Evolutionary conservation across 345 rosid species (phyloP).

Genomic region (Euphorbia tirucalli): DNA sequence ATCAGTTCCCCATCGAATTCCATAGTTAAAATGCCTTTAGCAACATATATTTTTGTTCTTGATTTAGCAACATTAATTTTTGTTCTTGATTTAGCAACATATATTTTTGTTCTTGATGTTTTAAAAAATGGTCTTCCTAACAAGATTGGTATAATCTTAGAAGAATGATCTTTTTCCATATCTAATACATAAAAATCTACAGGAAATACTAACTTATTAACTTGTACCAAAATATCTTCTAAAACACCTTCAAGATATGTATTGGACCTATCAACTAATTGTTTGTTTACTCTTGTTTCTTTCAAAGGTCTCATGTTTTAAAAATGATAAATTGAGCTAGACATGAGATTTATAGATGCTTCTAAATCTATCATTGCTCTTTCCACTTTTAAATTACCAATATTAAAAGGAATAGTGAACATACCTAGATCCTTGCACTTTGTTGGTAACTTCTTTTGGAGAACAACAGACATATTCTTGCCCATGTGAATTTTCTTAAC

Average conservation of each 20-base stretch:
- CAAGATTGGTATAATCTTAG: not conserved
- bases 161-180: not conserved
- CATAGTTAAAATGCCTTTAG: not conserved
- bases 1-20: not conserved
- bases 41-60: not conserved
- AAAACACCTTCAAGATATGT: no score
- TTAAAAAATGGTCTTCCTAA: not conserved
- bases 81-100: no score
- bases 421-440: not conserved
- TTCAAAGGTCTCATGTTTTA: not conserved
- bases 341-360: not conserved
- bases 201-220: no score
- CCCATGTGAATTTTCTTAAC: not conserved
- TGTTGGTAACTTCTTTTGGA: not conserved
- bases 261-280: not conserved
- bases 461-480: not conserved
- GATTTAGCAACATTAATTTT: no score
- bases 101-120: not conserved
- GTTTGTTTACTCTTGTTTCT: not conserved
- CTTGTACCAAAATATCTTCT: no score
- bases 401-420: not conserved
- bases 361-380: no score
- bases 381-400: not conserved
- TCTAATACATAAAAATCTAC: no score
- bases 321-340: not conserved